Base-by-base conservation (phyloP, 2,329 filamentous ascomycete species). In the Colletotrichum tamarilloi region DNA sequence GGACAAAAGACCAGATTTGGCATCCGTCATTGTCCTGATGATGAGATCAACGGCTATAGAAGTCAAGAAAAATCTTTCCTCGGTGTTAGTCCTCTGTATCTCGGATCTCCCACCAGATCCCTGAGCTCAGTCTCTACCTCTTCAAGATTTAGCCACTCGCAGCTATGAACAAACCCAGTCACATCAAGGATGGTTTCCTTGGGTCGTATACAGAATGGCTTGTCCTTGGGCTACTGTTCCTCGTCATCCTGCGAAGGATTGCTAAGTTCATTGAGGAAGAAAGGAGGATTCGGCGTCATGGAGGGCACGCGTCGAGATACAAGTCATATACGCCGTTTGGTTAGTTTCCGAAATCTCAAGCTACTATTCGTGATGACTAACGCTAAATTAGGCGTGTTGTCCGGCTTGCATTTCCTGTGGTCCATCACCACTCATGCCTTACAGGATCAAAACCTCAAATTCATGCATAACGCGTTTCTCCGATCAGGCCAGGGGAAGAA, bases 371-470 rank as follows among this genome's bases (percentile, higher is more conserved):
- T 46, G 42, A 16, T 16, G 19, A 46, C 42, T 46, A 46, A 46
- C 19, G 16, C 8, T 6, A n/a, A 46, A n/a, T 6, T 24, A 59
- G 57, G 32, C 22, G 22, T 59, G 2, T 1, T 59, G 26, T 59
- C 57, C 4, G 57, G 57, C 57, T 35, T 59, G 9, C 57, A 59
- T 22, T 69, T 69, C 8, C 32, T 53, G 1, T 52, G 26, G 22
- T 55, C 38, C 14, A 69, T 69, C 26, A 65, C 67, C 8, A 19
- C 59, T 14, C 5, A 65, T 9, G 67, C 67, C n/a, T 26, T 42
- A 38, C 28, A n/a, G 32, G 60, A 69, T 4, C 28, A 69, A 7
- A 69, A 65, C 5, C 46, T 69, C 38, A 64, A 69, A 9, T 69
- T 65, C 22, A 64, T 65, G 67, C 46, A 53, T 14, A 69, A 69